Evolutionary conservation across 805 yeast species (phyloP).

Genomic region (Kazachstania bromeliacearum): DNA sequence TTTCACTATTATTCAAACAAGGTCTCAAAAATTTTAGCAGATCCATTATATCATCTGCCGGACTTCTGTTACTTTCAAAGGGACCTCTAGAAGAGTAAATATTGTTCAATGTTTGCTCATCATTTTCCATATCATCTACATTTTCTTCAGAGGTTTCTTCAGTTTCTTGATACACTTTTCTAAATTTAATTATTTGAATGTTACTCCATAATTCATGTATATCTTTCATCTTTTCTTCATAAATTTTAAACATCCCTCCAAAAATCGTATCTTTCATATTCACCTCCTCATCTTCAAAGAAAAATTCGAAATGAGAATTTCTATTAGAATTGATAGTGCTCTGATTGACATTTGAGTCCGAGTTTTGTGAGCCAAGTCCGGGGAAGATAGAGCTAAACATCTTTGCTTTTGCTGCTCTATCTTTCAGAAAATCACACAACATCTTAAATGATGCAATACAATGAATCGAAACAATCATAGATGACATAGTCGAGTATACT

Average conservation of each 20-base stretch:
- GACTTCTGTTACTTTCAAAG: not conserved
- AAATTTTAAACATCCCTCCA: constrained; percentile 56
- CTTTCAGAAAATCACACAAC: constrained; percentile 36
- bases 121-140: constrained; percentile 14
- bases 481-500: constrained; percentile 18
- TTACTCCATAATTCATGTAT: constrained; percentile 48
- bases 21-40: constrained; percentile 41
- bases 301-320: constrained; percentile 44
- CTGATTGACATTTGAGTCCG: constrained; percentile 5
- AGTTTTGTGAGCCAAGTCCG: not conserved
- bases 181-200: constrained; percentile 43
- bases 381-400: constrained; percentile 12
- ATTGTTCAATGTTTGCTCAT: constrained; percentile 11
- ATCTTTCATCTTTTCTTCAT: constrained; percentile 34
- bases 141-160: constrained; percentile 13
- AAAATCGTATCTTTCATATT: constrained; percentile 64
- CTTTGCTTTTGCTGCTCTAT: constrained; percentile 26
- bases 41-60: constrained; percentile 33
- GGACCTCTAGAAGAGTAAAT: constrained; percentile 22
- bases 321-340: constrained; percentile 5
- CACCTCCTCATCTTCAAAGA: constrained; percentile 45
- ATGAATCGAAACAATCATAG: constrained; percentile 36
- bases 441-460: constrained; percentile 43
- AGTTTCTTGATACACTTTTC: constrained; percentile 28
- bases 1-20: constrained; percentile 15